Percentiles rank a stretch among this genome's conserved stretches.
Evolutionary conservation across 257 asterid species (phyloP).

Genomic region (Plantago ovata): DNA sequence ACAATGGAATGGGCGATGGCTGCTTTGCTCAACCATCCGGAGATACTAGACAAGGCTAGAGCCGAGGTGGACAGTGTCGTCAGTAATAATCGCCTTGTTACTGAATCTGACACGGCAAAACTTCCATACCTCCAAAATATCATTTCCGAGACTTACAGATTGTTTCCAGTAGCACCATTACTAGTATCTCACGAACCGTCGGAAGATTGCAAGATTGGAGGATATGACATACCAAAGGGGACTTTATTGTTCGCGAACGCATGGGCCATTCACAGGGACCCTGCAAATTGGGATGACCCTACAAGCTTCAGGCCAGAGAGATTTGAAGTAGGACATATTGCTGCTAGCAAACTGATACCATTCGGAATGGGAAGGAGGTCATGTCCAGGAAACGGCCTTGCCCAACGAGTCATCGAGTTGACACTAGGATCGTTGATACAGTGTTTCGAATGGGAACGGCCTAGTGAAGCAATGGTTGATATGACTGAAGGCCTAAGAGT

Average conservation of each 20-base stretch:
- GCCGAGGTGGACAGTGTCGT: constrained; percentile 41
- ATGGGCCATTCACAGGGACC: constrained; percentile 71
- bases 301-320: constrained; percentile 51
- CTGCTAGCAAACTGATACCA: constrained; percentile 35
- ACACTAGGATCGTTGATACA: constrained; percentile 46
- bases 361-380: constrained; percentile 79
- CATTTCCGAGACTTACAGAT: constrained; percentile 41
- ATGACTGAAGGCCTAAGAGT: constrained; percentile 37
- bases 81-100: constrained; percentile 37
- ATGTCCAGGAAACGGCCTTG: constrained; percentile 62
- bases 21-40: constrained; percentile 49
- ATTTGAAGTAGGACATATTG: constrained; percentile 29
- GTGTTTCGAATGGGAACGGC: constrained; percentile 56
- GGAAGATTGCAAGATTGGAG: constrained; percentile 38
- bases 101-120: constrained; percentile 44
- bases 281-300: constrained; percentile 50
- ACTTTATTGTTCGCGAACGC: constrained; percentile 56
- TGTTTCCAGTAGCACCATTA: constrained; percentile 50
- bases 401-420: constrained; percentile 46
- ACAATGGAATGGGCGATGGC: constrained; percentile 71
- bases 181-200: constrained; percentile 59
- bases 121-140: constrained; percentile 49
- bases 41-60: constrained; percentile 46
- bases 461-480: constrained; percentile 33
- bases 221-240: constrained; percentile 50